Percentiles rank a stretch among this genome's conserved stretches.
Evolutionary conservation across 441 rosid genomes (phyloP).

Genomic region (Gossypium schwendimanii): DNA sequence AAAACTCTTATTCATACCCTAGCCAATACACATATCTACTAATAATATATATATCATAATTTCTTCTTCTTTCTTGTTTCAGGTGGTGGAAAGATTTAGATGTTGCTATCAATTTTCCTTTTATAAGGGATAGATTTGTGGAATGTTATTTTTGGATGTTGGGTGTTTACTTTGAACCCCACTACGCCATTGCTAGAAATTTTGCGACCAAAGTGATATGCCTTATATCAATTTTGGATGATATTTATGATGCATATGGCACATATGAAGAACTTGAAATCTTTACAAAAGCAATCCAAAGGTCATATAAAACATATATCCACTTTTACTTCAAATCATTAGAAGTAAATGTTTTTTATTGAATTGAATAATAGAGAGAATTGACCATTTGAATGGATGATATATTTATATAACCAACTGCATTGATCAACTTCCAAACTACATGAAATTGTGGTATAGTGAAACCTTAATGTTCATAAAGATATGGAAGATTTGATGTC

Average conservation of each 20-base stretch:
- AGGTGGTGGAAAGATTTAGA: conserved; percentile 27
- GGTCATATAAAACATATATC: not conserved
- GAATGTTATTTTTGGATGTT: conserved; percentile 11
- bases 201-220: not conserved
- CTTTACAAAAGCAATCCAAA: not conserved
- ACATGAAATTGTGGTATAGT: conserved; percentile 22
- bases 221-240: not conserved
- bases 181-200: conserved; percentile 9
- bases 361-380: not conserved
- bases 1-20: not conserved
- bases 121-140: conserved; percentile 8
- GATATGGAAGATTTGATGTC: conserved; percentile 17
- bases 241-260: conserved; percentile 3
- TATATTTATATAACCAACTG: conserved; percentile 21
- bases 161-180: conserved; percentile 21
- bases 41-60: not conserved
- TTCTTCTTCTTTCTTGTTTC: not conserved
- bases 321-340: not conserved
- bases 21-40: too few species aligned
- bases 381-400: not conserved
- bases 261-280: not conserved
- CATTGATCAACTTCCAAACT: conserved; percentile 24
- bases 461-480: not conserved
- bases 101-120: conserved; percentile 11
- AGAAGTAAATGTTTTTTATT: not conserved